Evolutionary conservation across 2,329 filamentous ascomycete species (phyloP).

Genomic region (Arthrobotrys megalospora): DNA sequence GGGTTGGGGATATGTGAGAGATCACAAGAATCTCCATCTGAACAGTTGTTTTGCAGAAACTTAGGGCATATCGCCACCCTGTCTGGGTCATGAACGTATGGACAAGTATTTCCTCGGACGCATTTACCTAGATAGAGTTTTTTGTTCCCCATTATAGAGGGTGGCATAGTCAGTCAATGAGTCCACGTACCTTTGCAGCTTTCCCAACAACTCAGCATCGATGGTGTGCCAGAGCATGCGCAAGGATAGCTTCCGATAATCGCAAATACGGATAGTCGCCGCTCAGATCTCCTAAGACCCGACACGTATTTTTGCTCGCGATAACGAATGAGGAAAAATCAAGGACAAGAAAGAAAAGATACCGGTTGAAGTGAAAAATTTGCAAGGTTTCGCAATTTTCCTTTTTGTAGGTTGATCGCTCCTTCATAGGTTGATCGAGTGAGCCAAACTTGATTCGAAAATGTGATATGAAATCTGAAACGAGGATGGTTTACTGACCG

Average conservation of each 20-base stretch:
- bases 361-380: conserved; percentile 74
- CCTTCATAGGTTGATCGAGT: conserved; percentile 60
- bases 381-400: conserved; percentile 82
- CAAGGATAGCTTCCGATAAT: conserved; percentile 59
- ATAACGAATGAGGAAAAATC: conserved; percentile 67
- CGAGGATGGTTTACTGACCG: conserved; percentile 54
- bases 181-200: conserved; percentile 68
- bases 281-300: conserved; percentile 59
- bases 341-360: conserved; percentile 67
- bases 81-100: conserved; percentile 84
- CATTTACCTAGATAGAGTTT: conserved; percentile 80
- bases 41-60: conserved; percentile 83
- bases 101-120: conserved; percentile 83
- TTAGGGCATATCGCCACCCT: conserved; percentile 94
- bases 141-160: conserved; percentile 55
- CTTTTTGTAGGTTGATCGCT: conserved; percentile 67
- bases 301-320: conserved; percentile 63
- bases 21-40: conserved; percentile 84
- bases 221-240: conserved; percentile 49
- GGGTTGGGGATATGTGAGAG: conserved; percentile 88
- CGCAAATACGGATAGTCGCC: conserved; percentile 59
- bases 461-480: conserved; percentile 50
- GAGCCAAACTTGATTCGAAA: conserved; percentile 46
- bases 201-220: conserved; percentile 60
- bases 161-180: conserved; percentile 69